Conservation (phyloP, 2,329 filamentous ascomycete genomes). For the Pseudogymnoascus sp. region DNA sequence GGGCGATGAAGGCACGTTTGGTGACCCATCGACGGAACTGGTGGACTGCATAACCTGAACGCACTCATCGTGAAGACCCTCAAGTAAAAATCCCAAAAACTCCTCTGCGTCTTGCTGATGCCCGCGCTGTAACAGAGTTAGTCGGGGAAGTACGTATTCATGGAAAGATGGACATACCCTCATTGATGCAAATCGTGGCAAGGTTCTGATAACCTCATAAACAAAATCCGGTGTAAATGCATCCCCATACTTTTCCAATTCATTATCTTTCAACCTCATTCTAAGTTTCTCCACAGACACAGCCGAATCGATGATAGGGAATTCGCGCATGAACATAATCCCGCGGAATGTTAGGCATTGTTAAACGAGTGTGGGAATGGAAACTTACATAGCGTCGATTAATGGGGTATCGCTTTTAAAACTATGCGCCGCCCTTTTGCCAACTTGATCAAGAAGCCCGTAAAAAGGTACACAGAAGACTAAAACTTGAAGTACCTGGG, state of each 20-base stretch:
- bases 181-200: constrained; percentile 88
- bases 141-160: neutral
- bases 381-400: constrained; percentile 81
- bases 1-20: constrained; percentile 34
- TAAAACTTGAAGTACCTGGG: constrained; percentile 84
- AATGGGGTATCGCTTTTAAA: constrained; percentile 94
- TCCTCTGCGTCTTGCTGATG: constrained; percentile 98
- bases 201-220: constrained; percentile 80
- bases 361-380: neutral
- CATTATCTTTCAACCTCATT: constrained; percentile 65
- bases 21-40: constrained; percentile 27
- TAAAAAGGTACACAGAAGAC: constrained; percentile 93
- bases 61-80: constrained; percentile 90
- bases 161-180: constrained; percentile 47
- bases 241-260: constrained; percentile 84
- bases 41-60: constrained; percentile 55
- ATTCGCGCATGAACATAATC: constrained; percentile 95
- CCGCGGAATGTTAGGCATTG: constrained; percentile 33
- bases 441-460: constrained; percentile 80
- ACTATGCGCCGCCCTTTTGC: constrained; percentile 74
- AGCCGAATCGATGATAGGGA: constrained; percentile 75
- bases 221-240: constrained; percentile 90
- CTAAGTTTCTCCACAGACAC: constrained; percentile 64
- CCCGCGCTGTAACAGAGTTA: constrained; percentile 52
- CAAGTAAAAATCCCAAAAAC: constrained; percentile 86